Percentiles rank a stretch among this genome's conserved stretches.
phyloP scores from a whole-genome alignment of 495 filamentous ascomycete species.

The Penicillium odoratum region DNA sequence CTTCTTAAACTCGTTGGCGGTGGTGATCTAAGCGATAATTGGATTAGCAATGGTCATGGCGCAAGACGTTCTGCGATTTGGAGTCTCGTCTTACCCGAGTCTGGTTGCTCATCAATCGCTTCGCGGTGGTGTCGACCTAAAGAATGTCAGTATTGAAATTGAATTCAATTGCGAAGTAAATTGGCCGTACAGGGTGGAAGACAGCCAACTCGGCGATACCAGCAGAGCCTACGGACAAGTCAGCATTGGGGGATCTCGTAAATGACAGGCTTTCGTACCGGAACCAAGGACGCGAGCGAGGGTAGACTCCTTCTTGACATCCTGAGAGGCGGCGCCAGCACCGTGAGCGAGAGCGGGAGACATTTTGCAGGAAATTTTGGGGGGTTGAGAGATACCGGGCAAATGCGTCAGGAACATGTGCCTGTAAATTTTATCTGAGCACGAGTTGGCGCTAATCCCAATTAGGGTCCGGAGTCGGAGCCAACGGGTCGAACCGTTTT shows the following conservation, averaged over 20 bases:
- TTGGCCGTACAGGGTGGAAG: constrained; percentile 83
- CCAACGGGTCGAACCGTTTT: not conserved
- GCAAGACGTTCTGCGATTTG: constrained; percentile 5
- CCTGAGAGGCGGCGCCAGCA: constrained; percentile 56
- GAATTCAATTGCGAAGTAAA: not conserved
- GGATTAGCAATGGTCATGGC: constrained; percentile 11
- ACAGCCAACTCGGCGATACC: constrained; percentile 95
- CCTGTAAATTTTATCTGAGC: constrained; percentile 29
- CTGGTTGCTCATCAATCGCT: constrained; percentile 99
- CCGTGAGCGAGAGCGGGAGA: constrained; percentile 51
- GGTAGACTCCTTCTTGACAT: constrained; percentile 84
- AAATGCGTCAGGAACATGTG: constrained; percentile 20
- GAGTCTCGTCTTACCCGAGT: constrained; percentile 54
- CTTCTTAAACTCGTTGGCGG: constrained; percentile 65
- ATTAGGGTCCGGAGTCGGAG: constrained; percentile 30
- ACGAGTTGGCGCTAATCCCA: constrained; percentile 31
- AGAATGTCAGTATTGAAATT: constrained; percentile 7
- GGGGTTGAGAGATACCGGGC: constrained; percentile 18
- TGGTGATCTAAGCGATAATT: constrained; percentile 53
- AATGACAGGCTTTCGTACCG: constrained; percentile 53
- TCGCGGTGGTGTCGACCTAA: constrained; percentile 96
- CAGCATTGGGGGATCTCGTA: constrained; percentile 15
- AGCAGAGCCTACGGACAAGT: constrained; percentile 66
- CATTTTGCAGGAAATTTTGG: constrained; percentile 36
- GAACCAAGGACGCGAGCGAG: constrained; percentile 86